Conservation (phyloP, 225 moss, liverwort and hornwort genomes). For the Bryum argenteum region DNA sequence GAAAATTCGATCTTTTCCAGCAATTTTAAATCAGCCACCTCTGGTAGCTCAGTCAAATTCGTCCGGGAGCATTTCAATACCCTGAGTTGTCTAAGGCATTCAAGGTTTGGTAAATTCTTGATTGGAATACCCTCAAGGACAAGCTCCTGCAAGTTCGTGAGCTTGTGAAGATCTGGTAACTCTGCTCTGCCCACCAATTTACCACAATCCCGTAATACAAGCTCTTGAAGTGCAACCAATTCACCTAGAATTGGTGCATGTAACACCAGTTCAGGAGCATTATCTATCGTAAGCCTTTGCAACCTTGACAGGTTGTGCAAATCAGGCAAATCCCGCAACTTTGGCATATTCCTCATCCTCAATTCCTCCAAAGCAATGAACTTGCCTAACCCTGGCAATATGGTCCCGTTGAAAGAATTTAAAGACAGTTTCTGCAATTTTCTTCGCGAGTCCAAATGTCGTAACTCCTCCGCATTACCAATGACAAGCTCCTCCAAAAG, state of each 20-base stretch:
- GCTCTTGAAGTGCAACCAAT: neutral
- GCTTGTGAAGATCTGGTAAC: neutral
- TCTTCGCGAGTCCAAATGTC: neutral
- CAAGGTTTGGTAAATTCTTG: neutral
- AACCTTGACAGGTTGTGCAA: neutral
- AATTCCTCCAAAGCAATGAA: slow-evolving; percentile 2
- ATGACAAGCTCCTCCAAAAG: neutral
- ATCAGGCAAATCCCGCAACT: neutral
- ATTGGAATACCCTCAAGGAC: fast-evolving
- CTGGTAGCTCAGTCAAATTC: neutral
- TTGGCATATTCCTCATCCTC: neutral
- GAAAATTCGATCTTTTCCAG: no score
- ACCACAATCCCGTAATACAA: fast-evolving
- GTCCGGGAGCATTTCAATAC: fast-evolving
- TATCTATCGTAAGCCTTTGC: neutral
- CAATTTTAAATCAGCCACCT: no score
- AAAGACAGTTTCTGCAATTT: neutral
- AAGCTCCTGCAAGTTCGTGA: neutral
- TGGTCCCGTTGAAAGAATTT: neutral
- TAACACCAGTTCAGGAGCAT: neutral
- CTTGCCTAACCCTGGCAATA: neutral
- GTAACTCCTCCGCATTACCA: neutral
- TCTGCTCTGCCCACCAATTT: fast-evolving
- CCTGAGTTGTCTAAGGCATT: neutral
- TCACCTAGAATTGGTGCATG: neutral